Base-by-base conservation (phyloP, 495 filamentous ascomycete genomes). In the Daldinia vernicosa region DNA sequence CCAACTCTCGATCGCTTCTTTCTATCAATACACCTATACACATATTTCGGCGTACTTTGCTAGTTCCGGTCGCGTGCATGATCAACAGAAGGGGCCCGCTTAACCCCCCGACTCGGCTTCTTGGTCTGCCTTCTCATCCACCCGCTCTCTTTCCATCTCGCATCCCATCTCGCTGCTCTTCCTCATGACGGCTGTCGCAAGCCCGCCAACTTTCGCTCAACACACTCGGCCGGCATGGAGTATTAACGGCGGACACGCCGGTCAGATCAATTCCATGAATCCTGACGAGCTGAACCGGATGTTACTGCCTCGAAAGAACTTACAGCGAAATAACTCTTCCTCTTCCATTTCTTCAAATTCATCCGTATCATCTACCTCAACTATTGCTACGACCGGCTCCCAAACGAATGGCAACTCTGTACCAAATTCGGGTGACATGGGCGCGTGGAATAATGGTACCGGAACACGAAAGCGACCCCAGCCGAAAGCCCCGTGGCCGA, bases 121-220 rank as follows among this genome's bases (percentile, higher is more conserved):
- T 54, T 72, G 72, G 61, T 68, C 70, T 54, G 66, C 66, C 71
- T 74, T 77, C 79, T 78, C 74, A 72, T 72, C 65, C 40, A 84
- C 67, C 68, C 52, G 60, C 83, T 79, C 82, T 81, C 72, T 61
- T 78, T 79, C 63, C 72, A 76, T 69, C 76, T 72, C 60, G 45
- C 54, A 70, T 57, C 51, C 54, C 69, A 50, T 63, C 43, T 54
- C 47, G 64, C 63, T 68, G 71, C 56, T 66, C 68, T 74, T 77
- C 77, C 75, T 74, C 78, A 99, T 99, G 95, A 99, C 95, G 87
- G 95, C 95, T 81, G 95, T 99, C 82, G 95, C 94, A 76, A 92
- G 89, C 83, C 93, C 92, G 69, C 92, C 92, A 80, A 94, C 90
- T 81, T 94, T 98, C 80, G 89, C 94, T 84, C 84, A 84, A 66